phyloP scores from a whole-genome alignment of 2,329 filamentous ascomycete genomes.

The Trichoderma citrinoviride region DNA sequence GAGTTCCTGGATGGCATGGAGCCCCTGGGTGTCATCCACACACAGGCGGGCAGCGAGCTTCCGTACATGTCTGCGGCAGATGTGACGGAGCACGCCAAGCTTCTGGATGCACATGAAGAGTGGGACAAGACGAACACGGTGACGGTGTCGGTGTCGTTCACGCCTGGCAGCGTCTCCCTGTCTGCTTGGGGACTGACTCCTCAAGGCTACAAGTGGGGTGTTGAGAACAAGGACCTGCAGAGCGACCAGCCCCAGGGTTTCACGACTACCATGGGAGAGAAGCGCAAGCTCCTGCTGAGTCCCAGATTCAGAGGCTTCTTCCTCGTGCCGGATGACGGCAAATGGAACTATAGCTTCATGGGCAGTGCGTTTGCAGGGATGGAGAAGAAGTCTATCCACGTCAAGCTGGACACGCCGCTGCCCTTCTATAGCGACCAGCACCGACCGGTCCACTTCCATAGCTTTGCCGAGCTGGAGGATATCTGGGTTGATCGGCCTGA shows the following conservation, averaged over 20 bases:
- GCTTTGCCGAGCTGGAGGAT: conserved; percentile 95
- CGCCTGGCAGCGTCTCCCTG: conserved; percentile 90
- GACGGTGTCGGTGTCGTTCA: conserved; percentile 94
- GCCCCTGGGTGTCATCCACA: conserved; percentile 92
- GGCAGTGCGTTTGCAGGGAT: conserved; percentile 81
- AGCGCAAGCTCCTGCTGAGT: conserved; percentile 88
- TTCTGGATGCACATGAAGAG: conserved; percentile 73
- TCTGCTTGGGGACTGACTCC: conserved; percentile 92
- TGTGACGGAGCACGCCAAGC: conserved; percentile 86
- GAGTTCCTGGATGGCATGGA: conserved; percentile 85
- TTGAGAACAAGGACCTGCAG: conserved; percentile 87
- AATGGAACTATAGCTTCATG: conserved; percentile 99
- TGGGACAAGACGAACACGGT: conserved; percentile 80
- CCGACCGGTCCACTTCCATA: conserved; percentile 91
- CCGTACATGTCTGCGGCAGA: conserved; percentile 95
- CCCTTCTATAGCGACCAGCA: conserved; percentile 92
- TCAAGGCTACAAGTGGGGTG: conserved; percentile 93
- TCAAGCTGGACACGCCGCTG: conserved; percentile 88
- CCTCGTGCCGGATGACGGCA: conserved; percentile 82
- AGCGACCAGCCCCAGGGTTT: conserved; percentile 95
- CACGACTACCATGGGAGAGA: conserved; percentile 86
- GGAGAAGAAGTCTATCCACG: conserved; percentile 86
- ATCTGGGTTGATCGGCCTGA: conserved; percentile 92
- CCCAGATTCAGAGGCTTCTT: conserved; percentile 96
- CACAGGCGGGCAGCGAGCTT: conserved; percentile 88